Evolutionary conservation across 176 grass and related monocot genomes (phyloP).

Genomic region (Oryza meridionalis): DNA sequence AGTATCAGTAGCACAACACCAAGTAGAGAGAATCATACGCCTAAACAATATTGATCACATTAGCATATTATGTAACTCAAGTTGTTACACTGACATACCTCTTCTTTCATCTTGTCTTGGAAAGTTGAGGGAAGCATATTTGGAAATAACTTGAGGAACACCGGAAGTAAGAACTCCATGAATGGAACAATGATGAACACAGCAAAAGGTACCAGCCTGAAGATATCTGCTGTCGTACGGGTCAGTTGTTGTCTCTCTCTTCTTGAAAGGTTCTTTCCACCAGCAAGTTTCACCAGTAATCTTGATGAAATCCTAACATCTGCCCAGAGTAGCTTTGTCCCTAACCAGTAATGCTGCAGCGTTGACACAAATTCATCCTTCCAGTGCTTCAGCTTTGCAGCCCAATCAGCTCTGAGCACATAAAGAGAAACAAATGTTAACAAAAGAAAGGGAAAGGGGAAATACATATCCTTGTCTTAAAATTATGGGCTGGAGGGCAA

Average conservation of each 20-base stretch:
- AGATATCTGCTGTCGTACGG: conserved; percentile 81
- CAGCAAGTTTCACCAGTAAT: conserved; percentile 76
- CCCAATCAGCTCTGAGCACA: conserved; percentile 64
- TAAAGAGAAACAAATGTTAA: conserved; percentile 31
- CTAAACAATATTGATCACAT: conserved; percentile 26
- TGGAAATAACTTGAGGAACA: conserved; percentile 87
- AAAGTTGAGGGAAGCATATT: conserved; percentile 96
- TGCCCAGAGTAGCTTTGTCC: conserved; percentile 79
- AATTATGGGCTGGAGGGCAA: conserved; percentile 29
- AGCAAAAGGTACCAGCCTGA: conserved; percentile 84
- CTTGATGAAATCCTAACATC: conserved; percentile 79
- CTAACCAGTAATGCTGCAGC: conserved; percentile 80
- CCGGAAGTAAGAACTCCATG: conserved; percentile 90
- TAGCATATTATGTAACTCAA: neutral
- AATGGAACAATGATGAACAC: conserved; percentile 95
- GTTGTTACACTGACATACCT: conserved; percentile 45
- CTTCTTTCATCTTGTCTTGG: conserved; percentile 88
- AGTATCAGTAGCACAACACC: conserved; percentile 17
- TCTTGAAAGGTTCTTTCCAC: conserved; percentile 79
- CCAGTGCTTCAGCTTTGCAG: conserved; percentile 72
- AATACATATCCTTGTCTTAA: conserved; percentile 31
- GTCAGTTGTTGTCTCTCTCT: conserved; percentile 77
- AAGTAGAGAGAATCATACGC: neutral
- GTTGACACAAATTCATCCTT: conserved; percentile 80
- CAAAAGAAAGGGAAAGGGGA: neutral